Evolutionary conservation across 108 stramenopile genomes (phyloP).

Genomic region (Discostella pseudostelligera): DNA sequence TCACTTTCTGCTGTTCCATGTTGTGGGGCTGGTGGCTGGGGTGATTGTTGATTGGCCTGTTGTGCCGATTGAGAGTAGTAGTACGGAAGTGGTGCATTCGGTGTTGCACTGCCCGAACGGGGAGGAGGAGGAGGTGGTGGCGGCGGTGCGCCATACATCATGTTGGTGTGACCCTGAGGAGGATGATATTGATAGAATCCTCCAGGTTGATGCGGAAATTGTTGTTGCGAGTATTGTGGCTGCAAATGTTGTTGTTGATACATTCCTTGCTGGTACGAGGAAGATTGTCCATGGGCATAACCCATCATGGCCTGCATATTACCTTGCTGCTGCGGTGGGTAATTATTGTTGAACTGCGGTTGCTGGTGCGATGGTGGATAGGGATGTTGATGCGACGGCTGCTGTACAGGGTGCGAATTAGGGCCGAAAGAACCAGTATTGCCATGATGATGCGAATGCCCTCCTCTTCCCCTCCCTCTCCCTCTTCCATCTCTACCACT

Average conservation of each 20-base stretch:
- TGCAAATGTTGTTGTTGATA: constrained; percentile 13
- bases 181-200: constrained; percentile 1
- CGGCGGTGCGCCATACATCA: constrained; percentile 1
- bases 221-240: constrained; percentile 8
- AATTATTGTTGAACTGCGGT: neutral
- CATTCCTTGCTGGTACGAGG: constrained; percentile 7
- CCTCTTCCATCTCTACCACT: constrained; percentile 19
- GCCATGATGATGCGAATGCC: constrained; percentile 6
- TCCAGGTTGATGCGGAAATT: constrained; percentile 5
- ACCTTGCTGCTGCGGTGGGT: constrained; percentile 11
- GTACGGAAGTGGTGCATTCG: constrained; percentile 31
- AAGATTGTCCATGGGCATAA: constrained; percentile 7
- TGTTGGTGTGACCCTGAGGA: constrained; percentile 11
- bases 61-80: neutral
- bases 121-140: constrained; percentile 38
- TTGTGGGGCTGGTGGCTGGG: neutral
- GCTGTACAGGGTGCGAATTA: constrained; percentile 3
- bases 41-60: too few relatives aligned
- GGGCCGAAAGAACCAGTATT: constrained; percentile 2
- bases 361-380: constrained; percentile 18
- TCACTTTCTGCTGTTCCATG: constrained; percentile 23
- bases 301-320: neutral
- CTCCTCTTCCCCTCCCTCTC: constrained; percentile 14
- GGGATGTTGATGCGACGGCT: too few relatives aligned
- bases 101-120: constrained; percentile 18